phyloP scores from a whole-genome alignment of 139 green algal genomes.

The Medakamo hakoo region DNA sequence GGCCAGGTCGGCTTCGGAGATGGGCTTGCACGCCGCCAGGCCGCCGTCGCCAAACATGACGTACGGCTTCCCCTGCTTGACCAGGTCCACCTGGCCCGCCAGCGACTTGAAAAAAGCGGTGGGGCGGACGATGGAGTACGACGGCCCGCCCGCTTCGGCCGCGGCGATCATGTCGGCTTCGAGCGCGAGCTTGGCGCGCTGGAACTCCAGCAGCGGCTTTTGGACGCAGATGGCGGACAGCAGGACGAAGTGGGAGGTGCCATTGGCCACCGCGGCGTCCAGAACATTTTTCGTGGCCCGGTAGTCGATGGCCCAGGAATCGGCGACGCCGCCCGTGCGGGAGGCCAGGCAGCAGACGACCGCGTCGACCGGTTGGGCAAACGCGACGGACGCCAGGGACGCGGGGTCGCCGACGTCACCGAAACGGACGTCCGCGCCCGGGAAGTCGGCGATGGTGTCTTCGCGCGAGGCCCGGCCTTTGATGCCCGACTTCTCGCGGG shows the following conservation, averaged over 20 bases:
- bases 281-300: conserved; percentile 80
- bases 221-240: conserved; percentile 97
- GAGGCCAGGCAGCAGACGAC: conserved; percentile 92
- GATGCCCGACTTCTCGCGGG: conserved; percentile 75
- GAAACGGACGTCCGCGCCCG: conserved; percentile 74
- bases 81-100: conserved; percentile 74
- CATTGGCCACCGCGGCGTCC: conserved; percentile 45
- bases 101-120: conserved; percentile 99
- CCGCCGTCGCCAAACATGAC: conserved; percentile 98
- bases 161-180: conserved; percentile 26
- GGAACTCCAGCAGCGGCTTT: conserved; percentile 96
- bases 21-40: conserved; percentile 94
- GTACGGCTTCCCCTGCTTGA: conserved; percentile 90
- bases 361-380: conserved; percentile 78
- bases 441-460: conserved; percentile 50
- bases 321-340: conserved; percentile 72
- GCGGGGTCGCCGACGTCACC: conserved; percentile 57
- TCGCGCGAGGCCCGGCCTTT: conserved; percentile 68
- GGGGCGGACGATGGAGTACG: conserved; percentile 89
- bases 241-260: conserved; percentile 83
- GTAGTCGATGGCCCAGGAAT: conserved; percentile 97
- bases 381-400: conserved; percentile 38
- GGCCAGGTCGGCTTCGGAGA: conserved; percentile 88
- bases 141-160: conserved; percentile 48
- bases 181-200: conserved; percentile 93